Evolutionary conservation across 106 monocot species (phyloP).

Genomic region (Triglochin maritima): DNA sequence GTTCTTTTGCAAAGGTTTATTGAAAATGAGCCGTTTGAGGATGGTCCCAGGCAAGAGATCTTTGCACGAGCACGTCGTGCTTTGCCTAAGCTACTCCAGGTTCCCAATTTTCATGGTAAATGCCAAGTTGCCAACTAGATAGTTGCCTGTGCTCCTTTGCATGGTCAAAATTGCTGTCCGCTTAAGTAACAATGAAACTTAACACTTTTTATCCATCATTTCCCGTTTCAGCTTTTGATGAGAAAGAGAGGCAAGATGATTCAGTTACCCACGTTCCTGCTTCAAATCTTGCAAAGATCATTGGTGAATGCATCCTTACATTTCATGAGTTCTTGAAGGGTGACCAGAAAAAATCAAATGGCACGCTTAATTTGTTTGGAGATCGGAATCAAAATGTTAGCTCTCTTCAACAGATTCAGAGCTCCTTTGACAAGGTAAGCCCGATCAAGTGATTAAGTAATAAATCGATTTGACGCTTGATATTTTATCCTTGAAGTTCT

Average conservation of each 20-base stretch:
- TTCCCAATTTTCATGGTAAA: constrained; percentile 77
- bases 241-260: constrained; percentile 28
- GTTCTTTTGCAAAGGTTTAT: constrained; percentile 80
- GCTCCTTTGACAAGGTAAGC: constrained; percentile 64
- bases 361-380: constrained; percentile 27
- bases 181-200: neutral
- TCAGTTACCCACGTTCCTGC: constrained; percentile 28
- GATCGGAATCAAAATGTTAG: constrained; percentile 34
- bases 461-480: neutral
- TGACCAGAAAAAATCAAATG: constrained; percentile 46
- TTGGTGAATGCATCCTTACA: constrained; percentile 63
- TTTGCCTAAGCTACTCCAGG: constrained; percentile 66
- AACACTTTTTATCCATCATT: neutral
- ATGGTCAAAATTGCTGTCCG: neutral
- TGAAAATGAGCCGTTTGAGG: constrained; percentile 92
- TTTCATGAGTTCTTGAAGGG: constrained; percentile 59
- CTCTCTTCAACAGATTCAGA: constrained; percentile 70
- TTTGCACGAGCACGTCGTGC: constrained; percentile 42
- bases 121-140: neutral
- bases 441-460: neutral
- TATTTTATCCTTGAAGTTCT: neutral
- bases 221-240: constrained; percentile 21
- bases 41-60: constrained; percentile 50
- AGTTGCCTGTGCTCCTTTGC: neutral
- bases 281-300: constrained; percentile 39